These are phyloP conservation scores for Tremella yokohamensis DNA, from an alignment of 768 basidiomycete species.

Conservation along the genomic window DNA sequence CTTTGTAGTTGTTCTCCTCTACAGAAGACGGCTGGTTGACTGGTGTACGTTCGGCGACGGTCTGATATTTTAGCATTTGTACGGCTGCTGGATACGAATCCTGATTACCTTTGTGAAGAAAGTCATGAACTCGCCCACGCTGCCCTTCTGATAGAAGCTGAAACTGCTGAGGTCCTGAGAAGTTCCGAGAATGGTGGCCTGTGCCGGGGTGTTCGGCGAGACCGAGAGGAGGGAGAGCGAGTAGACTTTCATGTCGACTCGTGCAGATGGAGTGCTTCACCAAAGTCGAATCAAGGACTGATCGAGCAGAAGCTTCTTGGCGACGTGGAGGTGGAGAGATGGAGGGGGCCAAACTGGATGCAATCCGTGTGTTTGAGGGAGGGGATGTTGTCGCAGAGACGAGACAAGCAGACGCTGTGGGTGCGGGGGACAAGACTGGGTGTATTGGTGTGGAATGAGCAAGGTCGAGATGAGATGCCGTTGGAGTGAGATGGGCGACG, in stretches of 20 bases:
- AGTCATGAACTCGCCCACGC: conserved; percentile 83
- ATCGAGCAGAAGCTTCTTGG: no score
- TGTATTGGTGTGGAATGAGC: no score
- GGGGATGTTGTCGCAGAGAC: no score
- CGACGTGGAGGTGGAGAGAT: no score
- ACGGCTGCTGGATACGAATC: neutral
- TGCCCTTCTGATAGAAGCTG: conserved; percentile 87
- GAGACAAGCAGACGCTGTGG: no score
- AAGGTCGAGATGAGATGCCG: no score
- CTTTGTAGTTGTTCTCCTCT: conserved; percentile 87
- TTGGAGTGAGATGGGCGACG: no score
- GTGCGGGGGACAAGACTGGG: no score
- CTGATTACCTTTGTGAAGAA: conserved; percentile 68
- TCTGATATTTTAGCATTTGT: conserved; percentile 52
- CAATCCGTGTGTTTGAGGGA: no score
- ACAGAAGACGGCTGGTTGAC: conserved; percentile 88
- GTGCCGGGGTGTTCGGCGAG: conserved; percentile 58
- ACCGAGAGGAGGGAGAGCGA: conserved; percentile 71
- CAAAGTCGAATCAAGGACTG: no score
- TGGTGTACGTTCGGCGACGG: conserved; percentile 80
- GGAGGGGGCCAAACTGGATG: no score
- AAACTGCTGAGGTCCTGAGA: conserved; percentile 82
- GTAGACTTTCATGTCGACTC: conserved; percentile 73
- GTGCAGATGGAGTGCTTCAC: neutral
- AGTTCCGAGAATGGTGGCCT: conserved; percentile 63